Evolutionary conservation across 176 grass and related monocot species (phyloP).

Genomic region (Phragmites australis): DNA sequence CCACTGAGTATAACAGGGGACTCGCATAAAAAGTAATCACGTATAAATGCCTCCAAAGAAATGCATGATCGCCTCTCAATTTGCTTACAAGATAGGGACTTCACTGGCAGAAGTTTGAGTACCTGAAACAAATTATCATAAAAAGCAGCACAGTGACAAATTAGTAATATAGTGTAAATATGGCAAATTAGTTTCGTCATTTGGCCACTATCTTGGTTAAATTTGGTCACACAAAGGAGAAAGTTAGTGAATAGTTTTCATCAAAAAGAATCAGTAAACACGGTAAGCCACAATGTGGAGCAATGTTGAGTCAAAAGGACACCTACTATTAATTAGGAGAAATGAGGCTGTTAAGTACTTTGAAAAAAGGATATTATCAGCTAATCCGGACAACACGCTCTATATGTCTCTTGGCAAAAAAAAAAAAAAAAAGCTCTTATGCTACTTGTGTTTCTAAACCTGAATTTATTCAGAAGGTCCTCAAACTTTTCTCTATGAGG

Average conservation of each 20-base stretch:
- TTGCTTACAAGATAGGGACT: conserved; percentile 78
- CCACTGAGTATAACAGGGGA: conserved; percentile 86
- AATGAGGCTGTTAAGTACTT: not conserved
- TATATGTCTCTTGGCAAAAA: not conserved
- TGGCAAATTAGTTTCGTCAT: not conserved
- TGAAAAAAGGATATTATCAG: not conserved
- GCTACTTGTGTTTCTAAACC: not conserved
- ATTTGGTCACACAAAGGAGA: not conserved
- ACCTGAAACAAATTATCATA: conserved; percentile 51
- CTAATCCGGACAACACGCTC: not conserved
- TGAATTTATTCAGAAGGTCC: not conserved
- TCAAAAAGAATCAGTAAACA: not conserved
- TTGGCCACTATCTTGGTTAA: not conserved
- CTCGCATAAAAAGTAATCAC: conserved; percentile 83
- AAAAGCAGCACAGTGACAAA: not conserved
- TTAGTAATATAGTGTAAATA: not conserved
- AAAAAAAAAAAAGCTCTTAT: not conserved
- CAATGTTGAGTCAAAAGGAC: not conserved
- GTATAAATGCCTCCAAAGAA: conserved; percentile 91
- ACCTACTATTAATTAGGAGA: not conserved
- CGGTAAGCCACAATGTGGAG: not conserved
- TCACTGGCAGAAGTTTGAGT: conserved; percentile 65
- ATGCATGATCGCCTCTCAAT: conserved; percentile 70
- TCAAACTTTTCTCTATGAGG: not conserved
- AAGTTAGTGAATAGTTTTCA: not conserved